A percentile compares a stretch with the other conserved stretches of the same genome.
phyloP scores from a whole-genome alignment of 495 filamentous ascomycete genomes.

The Trypethelium eluteriae region DNA sequence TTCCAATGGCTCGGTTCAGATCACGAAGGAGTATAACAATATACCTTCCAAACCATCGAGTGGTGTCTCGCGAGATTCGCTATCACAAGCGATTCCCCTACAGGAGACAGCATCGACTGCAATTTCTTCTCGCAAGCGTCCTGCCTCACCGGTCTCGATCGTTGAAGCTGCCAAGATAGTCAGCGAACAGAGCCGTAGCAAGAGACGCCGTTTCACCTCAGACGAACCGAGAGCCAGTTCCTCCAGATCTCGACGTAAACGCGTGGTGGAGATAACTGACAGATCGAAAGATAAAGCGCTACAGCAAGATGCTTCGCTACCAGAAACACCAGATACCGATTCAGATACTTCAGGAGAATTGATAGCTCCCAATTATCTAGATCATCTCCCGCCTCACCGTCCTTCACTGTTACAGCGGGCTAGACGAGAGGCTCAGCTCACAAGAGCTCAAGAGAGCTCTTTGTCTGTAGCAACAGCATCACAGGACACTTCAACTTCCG shows the following conservation, averaged over 20 bases:
- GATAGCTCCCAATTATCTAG: constrained; percentile 10
- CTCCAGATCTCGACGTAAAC: too few relatives aligned
- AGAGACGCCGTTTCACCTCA: constrained; percentile 28
- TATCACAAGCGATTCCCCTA: constrained; percentile 1
- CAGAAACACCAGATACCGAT: constrained; percentile 10
- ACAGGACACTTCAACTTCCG: background rate
- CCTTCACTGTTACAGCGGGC: background rate
- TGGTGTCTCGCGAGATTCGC: constrained; percentile 12
- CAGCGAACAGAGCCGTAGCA: constrained; percentile 32
- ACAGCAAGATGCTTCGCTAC: background rate
- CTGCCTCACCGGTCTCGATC: constrained; percentile 52
- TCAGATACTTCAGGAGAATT: constrained; percentile 22
- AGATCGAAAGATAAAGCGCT: background rate
- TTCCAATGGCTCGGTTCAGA: constrained; percentile 51
- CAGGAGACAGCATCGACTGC: constrained; percentile 8
- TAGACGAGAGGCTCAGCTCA: background rate
- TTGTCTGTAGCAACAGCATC: background rate
- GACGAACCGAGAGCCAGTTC: constrained; percentile 10
- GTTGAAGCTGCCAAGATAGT: constrained; percentile 49
- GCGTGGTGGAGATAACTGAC: background rate
- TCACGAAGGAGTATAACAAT: constrained; percentile 34
- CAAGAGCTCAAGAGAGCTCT: background rate
- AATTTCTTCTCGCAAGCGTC: constrained; percentile 35
- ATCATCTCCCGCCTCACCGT: background rate
- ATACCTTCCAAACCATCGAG: constrained; percentile 25